Evolutionary conservation across 306 rosid genomes (phyloP).

Genomic region (Prunus campanulata): DNA sequence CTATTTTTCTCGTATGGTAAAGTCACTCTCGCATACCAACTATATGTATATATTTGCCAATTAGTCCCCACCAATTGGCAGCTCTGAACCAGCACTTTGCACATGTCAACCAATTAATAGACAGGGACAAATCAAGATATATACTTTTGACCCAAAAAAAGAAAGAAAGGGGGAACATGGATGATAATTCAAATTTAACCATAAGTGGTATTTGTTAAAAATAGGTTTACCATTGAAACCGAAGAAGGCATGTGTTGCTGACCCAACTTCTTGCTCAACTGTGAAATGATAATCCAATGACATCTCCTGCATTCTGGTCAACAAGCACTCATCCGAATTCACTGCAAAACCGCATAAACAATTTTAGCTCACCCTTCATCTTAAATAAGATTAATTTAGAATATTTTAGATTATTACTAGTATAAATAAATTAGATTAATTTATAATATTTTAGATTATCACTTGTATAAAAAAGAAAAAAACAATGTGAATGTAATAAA

Average conservation of each 20-base stretch:
- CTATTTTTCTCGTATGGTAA: neutral
- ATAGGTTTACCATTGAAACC: constrained; percentile 77
- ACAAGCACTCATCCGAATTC: constrained; percentile 78
- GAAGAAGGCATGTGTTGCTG: constrained; percentile 97
- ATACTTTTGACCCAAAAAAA: neutral
- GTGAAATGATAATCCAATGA: constrained; percentile 96
- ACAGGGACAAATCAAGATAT: neutral
- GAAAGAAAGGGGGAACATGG: neutral
- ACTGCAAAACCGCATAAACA: constrained; percentile 41
- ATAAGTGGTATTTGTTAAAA: neutral
- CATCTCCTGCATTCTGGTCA: constrained; percentile 99
- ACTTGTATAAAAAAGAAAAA: neutral
- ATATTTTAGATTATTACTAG: neutral
- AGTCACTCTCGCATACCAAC: constrained; percentile 7
- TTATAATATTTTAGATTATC: neutral
- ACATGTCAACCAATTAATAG: neutral
- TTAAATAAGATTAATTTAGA: too few species aligned
- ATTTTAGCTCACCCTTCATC: neutral
- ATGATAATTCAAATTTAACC: neutral
- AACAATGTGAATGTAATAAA: neutral
- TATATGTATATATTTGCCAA: neutral
- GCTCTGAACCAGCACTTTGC: neutral
- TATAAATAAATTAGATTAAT: neutral
- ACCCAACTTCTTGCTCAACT: constrained; percentile 99
- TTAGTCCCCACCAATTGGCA: neutral